Evolutionary conservation across 2,329 filamentous ascomycete species (phyloP), one percentile per base, ranked within the genome.

Genomic region (Phialophora macrospora): DNA sequence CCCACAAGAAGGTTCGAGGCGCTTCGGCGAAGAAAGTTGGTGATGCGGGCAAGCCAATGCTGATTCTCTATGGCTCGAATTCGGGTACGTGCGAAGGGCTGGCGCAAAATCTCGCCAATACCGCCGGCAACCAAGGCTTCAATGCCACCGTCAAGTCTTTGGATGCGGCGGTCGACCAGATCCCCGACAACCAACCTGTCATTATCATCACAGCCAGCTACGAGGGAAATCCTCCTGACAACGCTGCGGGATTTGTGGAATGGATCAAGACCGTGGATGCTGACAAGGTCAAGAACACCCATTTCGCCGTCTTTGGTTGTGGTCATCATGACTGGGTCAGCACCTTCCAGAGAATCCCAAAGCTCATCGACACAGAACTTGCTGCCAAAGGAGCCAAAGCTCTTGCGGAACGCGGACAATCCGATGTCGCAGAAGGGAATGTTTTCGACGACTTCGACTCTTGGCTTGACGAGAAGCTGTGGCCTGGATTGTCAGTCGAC

Each of bases 51-150:
- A 82, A 82, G 69, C 80, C 81, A 1, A 79, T 93, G 69, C 84
- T 84, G n/a, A 84, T 93, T 22, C 84, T 88, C 51, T 93, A 90
- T 72, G 90, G 90, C 2, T 90, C 88, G 20, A 91, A 92, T 73
- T 87, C 86, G 1, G 90, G 90, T 0, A 93, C 90, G 1, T 93
- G 90, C 74, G 88, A 92, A 75, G 82, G 87, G 1, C 81, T 92
- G 54, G 87, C 90, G 0, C 84, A 88, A 68, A 81, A 84, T 30
- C 75, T 92, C 11, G 87, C 87, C 0, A 80, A 82, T 8, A 84
- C 87, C 72, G 88, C 88, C 0, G 72, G 79, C 1, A 75, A 75
- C 2, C 85, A 86, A 70, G 90, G 90, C 0, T 92, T 87, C 75
- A 76, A 74, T 3, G 84, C 85, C 4, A 80, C 79, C 2, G 77